These are phyloP conservation scores for Kitagawia praeruptora DNA, from an alignment of 129 eudicot genomes.

Conservation along the genomic window DNA sequence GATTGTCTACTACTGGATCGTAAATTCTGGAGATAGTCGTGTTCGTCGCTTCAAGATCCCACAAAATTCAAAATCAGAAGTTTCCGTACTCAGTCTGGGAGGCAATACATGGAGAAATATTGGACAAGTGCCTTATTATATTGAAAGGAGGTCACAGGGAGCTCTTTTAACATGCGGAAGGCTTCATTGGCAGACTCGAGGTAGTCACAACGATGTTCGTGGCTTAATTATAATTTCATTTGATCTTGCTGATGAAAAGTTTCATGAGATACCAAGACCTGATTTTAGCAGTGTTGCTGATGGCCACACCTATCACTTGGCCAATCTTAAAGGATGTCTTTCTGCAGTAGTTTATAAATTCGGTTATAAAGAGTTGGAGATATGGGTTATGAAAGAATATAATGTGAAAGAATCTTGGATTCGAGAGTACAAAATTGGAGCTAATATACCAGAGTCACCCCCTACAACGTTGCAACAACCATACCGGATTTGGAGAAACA, in stretches of 20 bases:
- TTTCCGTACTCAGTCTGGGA: constrained; percentile 10
- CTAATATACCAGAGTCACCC: constrained; percentile 4
- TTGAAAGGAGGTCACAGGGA: constrained; percentile 26
- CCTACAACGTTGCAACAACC: neutral
- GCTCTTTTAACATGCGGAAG: constrained; percentile 31
- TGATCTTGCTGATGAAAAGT: constrained; percentile 37
- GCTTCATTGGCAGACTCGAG: constrained; percentile 47
- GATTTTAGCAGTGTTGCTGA: constrained; percentile 1
- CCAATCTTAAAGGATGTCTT: constrained; percentile 26
- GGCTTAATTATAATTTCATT: constrained; percentile 20
- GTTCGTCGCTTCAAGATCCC: neutral
- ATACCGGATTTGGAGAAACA: constrained; percentile 15
- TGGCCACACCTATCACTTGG: constrained; percentile 23
- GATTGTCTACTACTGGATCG: constrained; percentile 4
- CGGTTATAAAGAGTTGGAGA: neutral
- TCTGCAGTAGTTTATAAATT: constrained; percentile 28
- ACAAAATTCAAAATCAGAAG: constrained; percentile 12
- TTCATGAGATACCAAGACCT: constrained; percentile 35
- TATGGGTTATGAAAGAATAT: constrained; percentile 50
- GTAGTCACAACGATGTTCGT: constrained; percentile 12
- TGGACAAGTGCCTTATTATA: constrained; percentile 39
- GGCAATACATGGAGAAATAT: constrained; percentile 36
- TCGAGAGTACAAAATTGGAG: constrained; percentile 27
- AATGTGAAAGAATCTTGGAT: constrained; percentile 38
- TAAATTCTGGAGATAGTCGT: neutral